phyloP scores from a whole-genome alignment of 352 stramenopile species.

The Phytophthora pluvialis region DNA sequence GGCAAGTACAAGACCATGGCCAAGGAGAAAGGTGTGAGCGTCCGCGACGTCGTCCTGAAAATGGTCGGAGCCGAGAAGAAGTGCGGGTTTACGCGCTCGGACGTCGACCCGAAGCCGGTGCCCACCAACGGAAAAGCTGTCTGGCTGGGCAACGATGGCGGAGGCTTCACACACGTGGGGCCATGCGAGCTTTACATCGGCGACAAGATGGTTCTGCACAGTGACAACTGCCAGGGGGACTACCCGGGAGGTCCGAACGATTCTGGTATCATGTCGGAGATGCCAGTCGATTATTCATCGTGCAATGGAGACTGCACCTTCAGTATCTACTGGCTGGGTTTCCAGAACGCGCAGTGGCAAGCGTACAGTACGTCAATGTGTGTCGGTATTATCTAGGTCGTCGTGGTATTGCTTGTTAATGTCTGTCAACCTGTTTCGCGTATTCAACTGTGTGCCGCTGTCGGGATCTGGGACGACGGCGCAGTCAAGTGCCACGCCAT shows the following conservation, averaged over 20 bases:
- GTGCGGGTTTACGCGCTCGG: not conserved
- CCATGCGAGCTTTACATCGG: conserved; percentile 54
- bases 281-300: conserved; percentile 39
- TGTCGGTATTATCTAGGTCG: not conserved
- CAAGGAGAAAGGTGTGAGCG: conserved; percentile 22
- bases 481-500: not conserved
- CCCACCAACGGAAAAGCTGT: conserved; percentile 27
- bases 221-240: conserved; percentile 40
- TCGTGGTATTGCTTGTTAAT: no score
- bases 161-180: conserved; percentile 34
- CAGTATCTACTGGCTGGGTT: conserved; percentile 49
- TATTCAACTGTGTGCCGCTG: not conserved
- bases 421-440: not conserved
- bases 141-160: conserved; percentile 30
- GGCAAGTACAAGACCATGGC: conserved; percentile 23
- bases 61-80: conserved; percentile 19
- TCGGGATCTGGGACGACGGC: not conserved
- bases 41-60: conserved; percentile 30
- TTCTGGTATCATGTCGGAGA: conserved; percentile 18
- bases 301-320: conserved; percentile 26
- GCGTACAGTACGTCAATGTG: conserved; percentile 1
- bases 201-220: conserved; percentile 31
- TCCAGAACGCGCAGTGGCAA: conserved; percentile 28
- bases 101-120: conserved; percentile 3
- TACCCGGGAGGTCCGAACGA: conserved; percentile 18